Conservation (phyloP, 805 yeast genomes). For the Pichia eremophila region DNA sequence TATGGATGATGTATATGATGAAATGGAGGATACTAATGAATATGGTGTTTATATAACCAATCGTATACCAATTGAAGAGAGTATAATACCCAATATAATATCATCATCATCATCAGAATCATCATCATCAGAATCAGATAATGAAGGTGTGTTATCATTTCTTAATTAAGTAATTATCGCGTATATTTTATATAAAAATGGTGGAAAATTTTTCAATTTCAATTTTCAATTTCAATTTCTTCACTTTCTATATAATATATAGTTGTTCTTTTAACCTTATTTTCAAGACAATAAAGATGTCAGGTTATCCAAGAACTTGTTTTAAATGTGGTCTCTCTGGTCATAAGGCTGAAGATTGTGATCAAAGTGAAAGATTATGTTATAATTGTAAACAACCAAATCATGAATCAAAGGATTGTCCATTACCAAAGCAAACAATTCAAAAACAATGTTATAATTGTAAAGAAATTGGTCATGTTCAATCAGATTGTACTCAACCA, state of each 20-base stretch:
- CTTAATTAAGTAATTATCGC: no score
- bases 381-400: slow-evolving; percentile 89
- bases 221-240: no score
- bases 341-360: slow-evolving; percentile 82
- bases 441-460: slow-evolving; percentile 90
- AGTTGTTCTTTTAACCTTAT: no score
- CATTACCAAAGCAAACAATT: slow-evolving; percentile 76
- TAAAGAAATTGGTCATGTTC: slow-evolving; percentile 84
- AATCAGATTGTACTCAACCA: slow-evolving; percentile 69
- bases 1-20: slow-evolving; percentile 36
- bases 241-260: no score
- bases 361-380: slow-evolving; percentile 76
- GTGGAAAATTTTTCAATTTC: no score
- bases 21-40: slow-evolving; percentile 36
- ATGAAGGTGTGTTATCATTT: no score
- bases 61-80: slow-evolving; percentile 1
- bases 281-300: slow-evolving; percentile 8
- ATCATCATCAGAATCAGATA: no score
- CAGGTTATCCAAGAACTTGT: slow-evolving; percentile 56
- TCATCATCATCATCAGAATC: no score
- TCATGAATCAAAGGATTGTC: slow-evolving; percentile 83
- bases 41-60: slow-evolving; percentile 29
- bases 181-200: no score
- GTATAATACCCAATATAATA: background rate
- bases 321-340: slow-evolving; percentile 90